A percentile compares a stretch with the other conserved stretches of the same genome.
These are phyloP conservation scores for Yamadazyma takamatsuzukensis DNA, from an alignment of 805 yeast species.

Conservation along the genomic window DNA sequence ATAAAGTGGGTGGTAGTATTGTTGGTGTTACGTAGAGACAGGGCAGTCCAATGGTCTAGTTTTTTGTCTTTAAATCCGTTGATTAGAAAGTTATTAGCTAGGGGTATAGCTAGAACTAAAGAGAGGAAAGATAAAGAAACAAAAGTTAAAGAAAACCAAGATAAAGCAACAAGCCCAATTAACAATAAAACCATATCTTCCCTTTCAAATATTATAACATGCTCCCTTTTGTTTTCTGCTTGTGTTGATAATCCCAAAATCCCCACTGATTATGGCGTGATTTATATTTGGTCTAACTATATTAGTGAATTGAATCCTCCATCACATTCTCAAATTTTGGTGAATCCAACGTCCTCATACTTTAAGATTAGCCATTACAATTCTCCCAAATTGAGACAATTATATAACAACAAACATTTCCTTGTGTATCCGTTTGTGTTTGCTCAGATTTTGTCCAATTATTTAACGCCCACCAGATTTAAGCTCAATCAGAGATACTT, in stretches of 20 bases:
- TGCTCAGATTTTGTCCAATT: slow-evolving; percentile 38
- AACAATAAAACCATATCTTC: slow-evolving; percentile 2
- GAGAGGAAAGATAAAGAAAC: background rate
- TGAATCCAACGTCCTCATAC: slow-evolving; percentile 24
- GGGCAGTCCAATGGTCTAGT: slow-evolving; percentile 25
- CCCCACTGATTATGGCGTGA: slow-evolving; percentile 36
- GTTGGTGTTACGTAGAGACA: slow-evolving; percentile 18
- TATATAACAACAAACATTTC: slow-evolving; percentile 29
- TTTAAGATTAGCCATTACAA: slow-evolving; percentile 23
- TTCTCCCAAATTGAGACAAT: slow-evolving; percentile 13
- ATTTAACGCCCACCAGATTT: slow-evolving; percentile 36
- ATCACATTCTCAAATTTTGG: slow-evolving; percentile 23
- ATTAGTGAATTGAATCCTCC: slow-evolving; percentile 32
- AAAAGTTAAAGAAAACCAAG: background rate
- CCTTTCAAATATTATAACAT: slow-evolving; percentile 10
- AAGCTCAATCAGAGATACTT: slow-evolving; percentile 34
- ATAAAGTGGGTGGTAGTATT: slow-evolving; percentile 25
- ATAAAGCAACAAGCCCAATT: background rate
- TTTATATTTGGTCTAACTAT: slow-evolving; percentile 31
- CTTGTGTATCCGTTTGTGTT: slow-evolving; percentile 33
- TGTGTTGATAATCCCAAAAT: slow-evolving; percentile 19
- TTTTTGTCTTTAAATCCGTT: slow-evolving; percentile 32
- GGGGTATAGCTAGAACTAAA: background rate
- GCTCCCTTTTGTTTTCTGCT: slow-evolving; percentile 17
- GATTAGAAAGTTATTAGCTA: slow-evolving; percentile 13